Base-by-base conservation (phyloP, 2,329 filamentous ascomycete genomes). In the Paecilomyces sp. region DNA sequence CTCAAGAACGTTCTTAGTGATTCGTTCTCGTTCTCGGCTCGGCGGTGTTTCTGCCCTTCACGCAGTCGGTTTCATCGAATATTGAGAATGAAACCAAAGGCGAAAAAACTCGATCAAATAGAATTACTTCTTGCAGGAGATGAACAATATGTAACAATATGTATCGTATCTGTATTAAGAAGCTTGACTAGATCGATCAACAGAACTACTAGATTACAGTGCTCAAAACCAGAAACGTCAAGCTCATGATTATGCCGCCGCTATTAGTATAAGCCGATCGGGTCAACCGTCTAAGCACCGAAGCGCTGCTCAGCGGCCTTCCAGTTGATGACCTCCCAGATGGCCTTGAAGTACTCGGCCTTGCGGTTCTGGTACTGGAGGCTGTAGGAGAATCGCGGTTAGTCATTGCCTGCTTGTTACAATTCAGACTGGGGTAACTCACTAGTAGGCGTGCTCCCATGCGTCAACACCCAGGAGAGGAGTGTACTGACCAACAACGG, bases 241-340 rank as follows among this genome's bases (percentile, higher is more conserved):
- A 55, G 28, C 52, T 18, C 34, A 57, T 31, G 22, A 60, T 28
- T 57, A 47, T 47, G 22, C 15, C 36, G 4, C n/a, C 15, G 36
- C 36, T 18, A 47, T 47, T 47, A 47, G n/a, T 15, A 18, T 18
- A 18, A 47, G 41, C 41, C 8, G 18, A 18, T 47, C 15, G 41
- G 41, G 8, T 22, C 41, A 9, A 18, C 22, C 25, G 33, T 57
- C 59, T 62, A 62, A 36, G 62, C 58, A 31, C 58, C 54, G 71
- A 91, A 91, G 65, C 91, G 85, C 82, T 88, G 86, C 75, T 90
- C 87, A 53, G 91, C 92, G 33, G 89, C 85, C 85, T 92, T 91
- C 92, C 92, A 97, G 86, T 96, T 96, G 76, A 96, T 81, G 56
- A 96, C 92, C 67, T 96, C 90, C 92, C 92, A 96, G 74, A 96